A percentile compares a stretch with the other conserved stretches of the same genome.
Evolutionary conservation across 2,329 filamentous ascomycete species (phyloP).

Genomic region (Xylariaceae sp.): DNA sequence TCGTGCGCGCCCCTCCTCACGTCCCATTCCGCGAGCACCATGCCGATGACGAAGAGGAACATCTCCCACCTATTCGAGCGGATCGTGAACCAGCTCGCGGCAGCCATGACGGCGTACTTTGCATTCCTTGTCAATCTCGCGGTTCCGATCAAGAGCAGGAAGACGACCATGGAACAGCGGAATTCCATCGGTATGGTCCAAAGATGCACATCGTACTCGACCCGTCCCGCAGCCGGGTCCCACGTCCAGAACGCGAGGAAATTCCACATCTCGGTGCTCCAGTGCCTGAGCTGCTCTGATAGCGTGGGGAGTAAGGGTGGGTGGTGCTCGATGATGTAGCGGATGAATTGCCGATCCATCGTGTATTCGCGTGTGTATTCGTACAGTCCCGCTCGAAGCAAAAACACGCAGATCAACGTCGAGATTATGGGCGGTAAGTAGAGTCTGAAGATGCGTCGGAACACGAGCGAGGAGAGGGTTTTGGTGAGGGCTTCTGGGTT

Average conservation of each 20-base stretch:
- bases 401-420: conserved; percentile 44
- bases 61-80: conserved; percentile 53
- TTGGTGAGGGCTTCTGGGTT: conserved; percentile 33
- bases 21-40: conserved; percentile 55
- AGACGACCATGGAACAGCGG: conserved; percentile 56
- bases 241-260: conserved; percentile 53
- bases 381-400: conserved; percentile 46
- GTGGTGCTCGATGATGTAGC: conserved; percentile 50
- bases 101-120: conserved; percentile 42
- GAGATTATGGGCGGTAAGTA: conserved; percentile 51
- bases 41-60: conserved; percentile 53
- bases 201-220: conserved; percentile 56
- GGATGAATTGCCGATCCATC: conserved; percentile 41
- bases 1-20: conserved; percentile 46
- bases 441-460: conserved; percentile 51
- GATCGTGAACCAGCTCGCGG: conserved; percentile 45
- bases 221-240: conserved; percentile 42
- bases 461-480: conserved; percentile 49
- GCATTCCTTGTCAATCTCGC: conserved; percentile 43
- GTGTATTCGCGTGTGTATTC: conserved; percentile 49
- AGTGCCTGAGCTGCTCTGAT: conserved; percentile 43
- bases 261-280: conserved; percentile 46
- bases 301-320: conserved; percentile 38
- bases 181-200: conserved; percentile 65
- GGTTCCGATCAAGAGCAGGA: conserved; percentile 50